Evolutionary conservation across 208 protist species (phyloP).

Genomic region (Trypanosoma mega): DNA sequence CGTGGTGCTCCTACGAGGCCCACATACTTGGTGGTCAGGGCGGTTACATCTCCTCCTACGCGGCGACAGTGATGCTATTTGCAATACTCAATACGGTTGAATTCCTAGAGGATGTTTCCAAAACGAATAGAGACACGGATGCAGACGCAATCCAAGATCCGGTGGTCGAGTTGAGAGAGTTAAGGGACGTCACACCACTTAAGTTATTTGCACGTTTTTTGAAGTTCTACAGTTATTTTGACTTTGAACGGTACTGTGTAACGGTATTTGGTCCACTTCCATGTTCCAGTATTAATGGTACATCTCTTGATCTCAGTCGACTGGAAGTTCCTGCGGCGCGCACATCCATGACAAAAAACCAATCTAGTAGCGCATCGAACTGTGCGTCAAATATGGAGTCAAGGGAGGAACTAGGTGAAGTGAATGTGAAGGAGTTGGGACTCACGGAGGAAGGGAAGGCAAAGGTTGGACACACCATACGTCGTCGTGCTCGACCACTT

Average conservation of each 20-base stretch:
- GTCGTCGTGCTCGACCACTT: constrained; percentile 56
- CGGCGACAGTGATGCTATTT: constrained; percentile 90
- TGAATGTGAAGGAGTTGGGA: constrained; percentile 39
- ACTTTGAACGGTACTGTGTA: constrained; percentile 76
- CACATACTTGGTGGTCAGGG: constrained; percentile 87
- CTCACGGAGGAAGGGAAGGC: constrained; percentile 67
- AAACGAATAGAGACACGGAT: not conserved
- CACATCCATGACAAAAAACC: constrained; percentile 2
- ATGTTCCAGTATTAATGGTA: constrained; percentile 46
- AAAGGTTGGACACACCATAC: constrained; percentile 55
- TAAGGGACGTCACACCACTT: constrained; percentile 39
- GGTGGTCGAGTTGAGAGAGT: no score
- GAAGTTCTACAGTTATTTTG: constrained; percentile 81
- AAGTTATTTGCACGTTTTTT: constrained; percentile 71
- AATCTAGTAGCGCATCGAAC: no score
- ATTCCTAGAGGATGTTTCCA: constrained; percentile 74
- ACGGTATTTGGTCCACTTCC: constrained; percentile 79
- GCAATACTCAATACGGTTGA: constrained; percentile 86
- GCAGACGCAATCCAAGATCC: no score
- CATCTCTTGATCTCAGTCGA: constrained; percentile 51
- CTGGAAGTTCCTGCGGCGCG: constrained; percentile 59
- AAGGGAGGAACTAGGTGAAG: no score
- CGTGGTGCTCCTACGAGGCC: constrained; percentile 91
- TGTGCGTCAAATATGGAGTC: no score
- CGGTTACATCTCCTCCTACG: constrained; percentile 90